Evolutionary conservation across 2,329 filamentous ascomycete species (phyloP).

Genomic region (Aspergillus viridinutans): DNA sequence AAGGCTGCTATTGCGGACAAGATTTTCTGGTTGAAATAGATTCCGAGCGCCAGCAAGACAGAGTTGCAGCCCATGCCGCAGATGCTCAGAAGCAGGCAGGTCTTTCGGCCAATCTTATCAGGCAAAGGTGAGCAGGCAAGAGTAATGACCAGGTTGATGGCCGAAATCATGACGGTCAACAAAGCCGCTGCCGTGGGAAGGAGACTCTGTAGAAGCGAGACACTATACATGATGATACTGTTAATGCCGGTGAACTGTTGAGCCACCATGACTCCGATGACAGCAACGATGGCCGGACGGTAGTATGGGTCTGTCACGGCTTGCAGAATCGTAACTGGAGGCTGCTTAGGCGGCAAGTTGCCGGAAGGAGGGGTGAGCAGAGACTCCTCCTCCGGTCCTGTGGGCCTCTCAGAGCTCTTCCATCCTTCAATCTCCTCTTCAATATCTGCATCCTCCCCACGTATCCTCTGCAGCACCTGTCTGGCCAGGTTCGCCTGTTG

Average conservation of each 20-base stretch:
- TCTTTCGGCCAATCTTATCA: slow-evolving; percentile 83
- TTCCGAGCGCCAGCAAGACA: slow-evolving; percentile 72
- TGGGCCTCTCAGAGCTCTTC: slow-evolving; percentile 40
- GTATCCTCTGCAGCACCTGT: slow-evolving; percentile 67
- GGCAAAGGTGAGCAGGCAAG: slow-evolving; percentile 76
- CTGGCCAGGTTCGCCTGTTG: slow-evolving; percentile 59
- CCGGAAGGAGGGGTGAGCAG: slow-evolving; percentile 58
- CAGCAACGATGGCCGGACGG: slow-evolving; percentile 71
- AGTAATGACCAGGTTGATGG: slow-evolving; percentile 81
- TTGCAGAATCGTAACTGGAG: slow-evolving; percentile 61
- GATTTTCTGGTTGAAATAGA: slow-evolving; percentile 66
- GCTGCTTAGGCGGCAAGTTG: slow-evolving; percentile 62
- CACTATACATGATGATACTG: slow-evolving; percentile 97
- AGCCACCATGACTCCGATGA: slow-evolving; percentile 84
- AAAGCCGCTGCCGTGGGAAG: slow-evolving; percentile 76
- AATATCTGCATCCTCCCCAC: slow-evolving; percentile 66
- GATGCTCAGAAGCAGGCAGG: slow-evolving; percentile 76
- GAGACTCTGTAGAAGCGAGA: slow-evolving; percentile 76
- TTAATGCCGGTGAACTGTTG: slow-evolving; percentile 95
- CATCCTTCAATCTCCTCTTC: slow-evolving; percentile 65
- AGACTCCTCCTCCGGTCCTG: slow-evolving; percentile 62
- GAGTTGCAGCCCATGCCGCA: slow-evolving; percentile 78
- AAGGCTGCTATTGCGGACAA: slow-evolving; percentile 78
- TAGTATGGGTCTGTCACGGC: slow-evolving; percentile 66
- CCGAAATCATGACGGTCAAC: slow-evolving; percentile 81